Evolutionary conservation across 306 rosid species (phyloP).

Genomic region (Rubus parviflorus): DNA sequence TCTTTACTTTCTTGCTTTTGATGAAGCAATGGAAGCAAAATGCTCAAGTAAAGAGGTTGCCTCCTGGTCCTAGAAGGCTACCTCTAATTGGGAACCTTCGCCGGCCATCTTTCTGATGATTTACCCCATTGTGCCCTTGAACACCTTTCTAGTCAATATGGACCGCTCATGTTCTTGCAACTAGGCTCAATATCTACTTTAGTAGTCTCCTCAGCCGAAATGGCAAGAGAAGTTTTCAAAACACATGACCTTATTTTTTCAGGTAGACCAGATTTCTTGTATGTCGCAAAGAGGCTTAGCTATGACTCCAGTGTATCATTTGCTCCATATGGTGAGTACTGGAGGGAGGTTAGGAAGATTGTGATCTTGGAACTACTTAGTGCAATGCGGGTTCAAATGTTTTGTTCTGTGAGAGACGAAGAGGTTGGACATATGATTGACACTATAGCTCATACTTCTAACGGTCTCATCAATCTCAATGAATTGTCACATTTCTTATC

Average conservation of each 20-base stretch:
- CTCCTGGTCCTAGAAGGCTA: constrained; percentile 46
- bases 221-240: constrained; percentile 46
- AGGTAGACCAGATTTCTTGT: constrained; percentile 33
- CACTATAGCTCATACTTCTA: background rate
- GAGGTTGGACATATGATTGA: constrained; percentile 28
- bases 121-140: constrained; percentile 36
- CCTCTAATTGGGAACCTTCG: constrained; percentile 63
- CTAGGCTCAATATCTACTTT: constrained; percentile 42
- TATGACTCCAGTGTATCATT: constrained; percentile 28
- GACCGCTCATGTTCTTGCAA: constrained; percentile 53
- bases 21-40: constrained; percentile 10
- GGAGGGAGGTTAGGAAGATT: constrained; percentile 36
- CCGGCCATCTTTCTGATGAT: constrained; percentile 33
- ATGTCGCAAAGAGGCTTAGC: constrained; percentile 25
- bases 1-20: constrained; percentile 9
- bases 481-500: constrained; percentile 11
- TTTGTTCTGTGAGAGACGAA: constrained; percentile 21
- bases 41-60: constrained; percentile 8
- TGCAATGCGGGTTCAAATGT: constrained; percentile 20
- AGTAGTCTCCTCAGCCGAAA: constrained; percentile 45
- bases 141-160: constrained; percentile 32
- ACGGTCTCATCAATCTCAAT: constrained; percentile 24
- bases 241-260: constrained; percentile 44
- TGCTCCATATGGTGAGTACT: constrained; percentile 40
- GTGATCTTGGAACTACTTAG: constrained; percentile 29